Conservation (phyloP, 2,329 filamentous ascomycete species). For the Lasiodiplodia hormozganensis region DNA sequence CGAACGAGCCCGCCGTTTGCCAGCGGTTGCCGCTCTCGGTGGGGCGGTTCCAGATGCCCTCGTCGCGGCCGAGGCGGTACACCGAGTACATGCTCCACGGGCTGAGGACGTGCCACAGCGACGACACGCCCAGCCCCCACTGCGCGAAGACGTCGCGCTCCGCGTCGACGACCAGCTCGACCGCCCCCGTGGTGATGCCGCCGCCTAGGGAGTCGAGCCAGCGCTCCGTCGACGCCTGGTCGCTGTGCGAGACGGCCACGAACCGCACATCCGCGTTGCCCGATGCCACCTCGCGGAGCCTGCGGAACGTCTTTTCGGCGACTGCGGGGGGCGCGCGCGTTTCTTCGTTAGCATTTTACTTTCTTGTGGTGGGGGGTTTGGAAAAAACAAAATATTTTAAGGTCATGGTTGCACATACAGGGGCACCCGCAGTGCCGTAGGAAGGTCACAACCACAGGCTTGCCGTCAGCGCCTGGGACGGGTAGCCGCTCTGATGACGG, state of each 20-base stretch:
- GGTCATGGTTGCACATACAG: conserved; percentile 56
- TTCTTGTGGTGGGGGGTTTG: background rate
- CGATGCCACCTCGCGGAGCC: conserved; percentile 39
- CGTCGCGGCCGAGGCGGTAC: conserved; percentile 64
- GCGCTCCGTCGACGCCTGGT: conserved; percentile 39
- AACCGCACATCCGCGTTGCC: conserved; percentile 39
- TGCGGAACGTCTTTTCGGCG: conserved; percentile 68
- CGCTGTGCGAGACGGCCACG: conserved; percentile 46
- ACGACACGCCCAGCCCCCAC: conserved; percentile 70
- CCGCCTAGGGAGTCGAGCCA: conserved; percentile 43
- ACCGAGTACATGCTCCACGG: conserved; percentile 65
- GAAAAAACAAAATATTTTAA: background rate
- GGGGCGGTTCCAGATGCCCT: conserved; percentile 70
- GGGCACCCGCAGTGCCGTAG: conserved; percentile 77
- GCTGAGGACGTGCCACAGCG: conserved; percentile 68
- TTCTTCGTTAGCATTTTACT: background rate
- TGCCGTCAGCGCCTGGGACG: conserved; percentile 58
- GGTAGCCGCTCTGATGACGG: conserved; percentile 61
- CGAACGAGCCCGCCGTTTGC: conserved; percentile 73
- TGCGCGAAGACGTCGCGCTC: conserved; percentile 66
- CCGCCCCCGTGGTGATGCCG: conserved; percentile 38
- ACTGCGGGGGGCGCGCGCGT: conserved; percentile 51
- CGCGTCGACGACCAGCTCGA: conserved; percentile 67
- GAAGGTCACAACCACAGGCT: conserved; percentile 70
- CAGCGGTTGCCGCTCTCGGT: conserved; percentile 72